Evolutionary conservation across 2,329 filamentous ascomycete species (phyloP).

Genomic region (Penicillium paneum): DNA sequence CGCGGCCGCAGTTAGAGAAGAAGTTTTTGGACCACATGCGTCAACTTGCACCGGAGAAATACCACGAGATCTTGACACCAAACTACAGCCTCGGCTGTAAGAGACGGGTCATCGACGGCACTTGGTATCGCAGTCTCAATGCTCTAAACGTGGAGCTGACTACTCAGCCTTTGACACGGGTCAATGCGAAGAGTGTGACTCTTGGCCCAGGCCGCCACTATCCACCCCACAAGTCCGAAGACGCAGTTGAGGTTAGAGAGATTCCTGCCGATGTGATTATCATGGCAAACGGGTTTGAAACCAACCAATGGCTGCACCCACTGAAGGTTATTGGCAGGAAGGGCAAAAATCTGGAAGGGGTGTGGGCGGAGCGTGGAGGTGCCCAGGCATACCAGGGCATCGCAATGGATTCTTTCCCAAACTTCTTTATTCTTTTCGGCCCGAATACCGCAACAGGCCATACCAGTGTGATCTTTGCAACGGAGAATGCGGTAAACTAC

Average conservation of each 20-base stretch:
- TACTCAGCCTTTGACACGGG: slow-evolving; percentile 48
- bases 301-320: slow-evolving; percentile 53
- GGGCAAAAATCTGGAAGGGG: slow-evolving; percentile 51
- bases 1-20: slow-evolving; percentile 42
- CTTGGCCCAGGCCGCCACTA: slow-evolving; percentile 52
- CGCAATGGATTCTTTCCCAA: slow-evolving; percentile 60
- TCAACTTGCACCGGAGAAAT: slow-evolving; percentile 54
- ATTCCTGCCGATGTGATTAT: slow-evolving; percentile 60
- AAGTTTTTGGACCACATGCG: slow-evolving; percentile 49
- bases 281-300: slow-evolving; percentile 60
- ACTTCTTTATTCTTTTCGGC: slow-evolving; percentile 63
- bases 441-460: slow-evolving; percentile 64
- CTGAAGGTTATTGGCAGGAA: slow-evolving; percentile 53
- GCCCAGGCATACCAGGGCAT: slow-evolving; percentile 60
- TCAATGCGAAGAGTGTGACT: slow-evolving; percentile 50
- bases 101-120: slow-evolving; percentile 58
- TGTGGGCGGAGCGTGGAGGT: slow-evolving; percentile 60
- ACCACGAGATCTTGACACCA: slow-evolving; percentile 60
- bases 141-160: slow-evolving; percentile 54
- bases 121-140: slow-evolving; percentile 55
- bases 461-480: slow-evolving; percentile 57
- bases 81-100: slow-evolving; percentile 64
- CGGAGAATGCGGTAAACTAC: slow-evolving; percentile 61
- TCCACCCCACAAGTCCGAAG: slow-evolving; percentile 32
- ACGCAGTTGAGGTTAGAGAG: slow-evolving; percentile 35